phyloP scores from a whole-genome alignment of 495 filamentous ascomycete species.

The Clohesyomyces aquaticus region DNA sequence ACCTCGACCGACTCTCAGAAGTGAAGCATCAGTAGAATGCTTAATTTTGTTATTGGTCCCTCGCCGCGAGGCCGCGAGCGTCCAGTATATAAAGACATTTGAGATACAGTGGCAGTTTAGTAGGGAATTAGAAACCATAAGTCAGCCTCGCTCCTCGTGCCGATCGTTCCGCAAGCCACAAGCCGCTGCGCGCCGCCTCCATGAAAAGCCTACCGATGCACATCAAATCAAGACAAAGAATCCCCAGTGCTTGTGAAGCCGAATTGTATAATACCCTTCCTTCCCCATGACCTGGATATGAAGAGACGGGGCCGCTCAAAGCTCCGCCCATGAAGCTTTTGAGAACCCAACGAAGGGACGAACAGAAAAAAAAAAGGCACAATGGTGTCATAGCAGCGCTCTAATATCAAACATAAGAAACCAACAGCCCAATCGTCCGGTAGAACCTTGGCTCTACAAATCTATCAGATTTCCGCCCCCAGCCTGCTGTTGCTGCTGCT shows the following conservation, averaged over 20 bases:
- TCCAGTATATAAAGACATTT: constrained; percentile 6
- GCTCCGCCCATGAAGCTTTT: constrained; percentile 34
- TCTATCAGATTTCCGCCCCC: constrained; percentile 84
- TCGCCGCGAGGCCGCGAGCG: neutral
- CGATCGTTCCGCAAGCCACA: neutral
- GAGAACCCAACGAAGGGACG: constrained; percentile 17
- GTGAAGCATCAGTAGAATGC: neutral
- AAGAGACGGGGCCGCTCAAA: constrained; percentile 11
- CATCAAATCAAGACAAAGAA: neutral
- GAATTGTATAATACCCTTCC: constrained; percentile 7
- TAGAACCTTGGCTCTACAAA: constrained; percentile 55
- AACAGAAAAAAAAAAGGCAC: constrained; percentile 9
- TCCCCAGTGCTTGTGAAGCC: neutral
- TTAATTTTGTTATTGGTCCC: neutral
- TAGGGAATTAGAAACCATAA: constrained; percentile 7
- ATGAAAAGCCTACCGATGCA: neutral
- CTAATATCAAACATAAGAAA: constrained; percentile 36
- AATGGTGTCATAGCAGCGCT: constrained; percentile 18
- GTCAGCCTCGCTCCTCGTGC: neutral
- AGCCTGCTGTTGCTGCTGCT: constrained; percentile 62
- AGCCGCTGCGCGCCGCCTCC: neutral
- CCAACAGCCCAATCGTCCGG: neutral
- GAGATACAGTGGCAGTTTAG: constrained; percentile 7
- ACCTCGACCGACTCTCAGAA: neutral
- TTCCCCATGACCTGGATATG: constrained; percentile 7